A percentile compares a stretch with the other conserved stretches of the same genome.
These are phyloP conservation scores for Nakazawaea ernobii DNA, from an alignment of 805 yeast species.

Conservation along the genomic window DNA sequence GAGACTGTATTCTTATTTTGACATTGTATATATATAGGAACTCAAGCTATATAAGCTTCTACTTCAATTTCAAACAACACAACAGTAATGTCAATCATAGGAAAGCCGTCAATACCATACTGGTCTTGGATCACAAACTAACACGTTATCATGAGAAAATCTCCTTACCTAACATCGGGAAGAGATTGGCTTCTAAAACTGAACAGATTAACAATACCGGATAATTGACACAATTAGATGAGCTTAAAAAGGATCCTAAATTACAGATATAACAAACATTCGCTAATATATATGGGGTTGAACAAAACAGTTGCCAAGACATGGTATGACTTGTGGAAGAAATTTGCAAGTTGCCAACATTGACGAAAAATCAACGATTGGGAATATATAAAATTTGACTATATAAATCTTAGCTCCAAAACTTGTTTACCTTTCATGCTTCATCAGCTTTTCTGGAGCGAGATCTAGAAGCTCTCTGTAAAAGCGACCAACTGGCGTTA, in stretches of 20 bases:
- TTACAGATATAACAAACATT: slow-evolving; percentile 25
- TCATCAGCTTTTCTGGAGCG: too few relatives aligned
- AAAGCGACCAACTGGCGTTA: too few relatives aligned
- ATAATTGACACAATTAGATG: slow-evolving; percentile 16
- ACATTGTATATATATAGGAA: background rate
- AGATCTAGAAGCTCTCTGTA: too few relatives aligned
- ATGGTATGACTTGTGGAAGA: slow-evolving; percentile 38
- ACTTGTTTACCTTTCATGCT: too few relatives aligned
- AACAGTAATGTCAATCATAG: slow-evolving; percentile 29
- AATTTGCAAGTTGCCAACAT: slow-evolving; percentile 19
- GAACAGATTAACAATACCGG: slow-evolving; percentile 40
- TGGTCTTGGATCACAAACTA: slow-evolving; percentile 23
- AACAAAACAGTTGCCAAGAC: slow-evolving; percentile 32
- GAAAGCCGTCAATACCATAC: slow-evolving; percentile 35
- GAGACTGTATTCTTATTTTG: slow-evolving; percentile 3
- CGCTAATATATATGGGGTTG: slow-evolving; percentile 44
- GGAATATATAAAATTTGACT: too few relatives aligned
- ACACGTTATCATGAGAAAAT: slow-evolving; percentile 31
- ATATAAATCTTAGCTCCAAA: too few relatives aligned
- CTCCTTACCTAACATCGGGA: slow-evolving; percentile 35
- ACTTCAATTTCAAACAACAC: slow-evolving; percentile 11
- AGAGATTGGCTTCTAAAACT: slow-evolving; percentile 34
- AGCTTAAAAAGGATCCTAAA: slow-evolving; percentile 17
- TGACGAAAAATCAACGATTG: slow-evolving; percentile 22
- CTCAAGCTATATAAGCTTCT: slow-evolving; percentile 6